Conservation (phyloP, 306 rosid species). For the Senna tora region DNA sequence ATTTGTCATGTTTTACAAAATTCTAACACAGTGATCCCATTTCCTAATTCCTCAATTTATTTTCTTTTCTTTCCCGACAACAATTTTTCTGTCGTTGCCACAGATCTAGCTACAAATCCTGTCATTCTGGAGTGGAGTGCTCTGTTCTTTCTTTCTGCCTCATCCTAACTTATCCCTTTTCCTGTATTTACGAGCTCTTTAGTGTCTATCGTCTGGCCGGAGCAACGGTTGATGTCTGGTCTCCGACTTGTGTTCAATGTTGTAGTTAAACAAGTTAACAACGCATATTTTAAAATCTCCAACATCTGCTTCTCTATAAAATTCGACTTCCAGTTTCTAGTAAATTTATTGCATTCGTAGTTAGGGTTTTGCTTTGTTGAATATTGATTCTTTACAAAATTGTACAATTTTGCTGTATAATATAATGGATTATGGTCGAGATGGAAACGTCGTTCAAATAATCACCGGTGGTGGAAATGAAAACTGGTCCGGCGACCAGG, state of each 20-base stretch:
- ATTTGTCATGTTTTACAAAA: not conserved
- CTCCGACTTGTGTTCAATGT: not conserved
- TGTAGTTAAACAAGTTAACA: slow-evolving; percentile 1
- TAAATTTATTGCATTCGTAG: not conserved
- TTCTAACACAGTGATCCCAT: slow-evolving; percentile 11
- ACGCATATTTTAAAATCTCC: slow-evolving; percentile 23
- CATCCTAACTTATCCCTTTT: not conserved
- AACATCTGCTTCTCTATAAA: slow-evolving; percentile 7
- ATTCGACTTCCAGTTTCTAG: slow-evolving; percentile 31
- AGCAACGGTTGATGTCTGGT: not conserved
- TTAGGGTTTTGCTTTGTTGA: slow-evolving; percentile 45
- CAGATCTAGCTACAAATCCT: slow-evolving; percentile 22
- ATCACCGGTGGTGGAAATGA: slow-evolving; percentile 64
- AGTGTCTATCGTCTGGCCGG: not conserved
- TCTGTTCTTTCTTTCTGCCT: not conserved
- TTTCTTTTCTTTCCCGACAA: slow-evolving; percentile 7
- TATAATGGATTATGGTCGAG: slow-evolving; percentile 75
- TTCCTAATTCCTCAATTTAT: not conserved
- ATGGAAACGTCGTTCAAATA: slow-evolving; percentile 81
- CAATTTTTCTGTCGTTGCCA: not conserved
- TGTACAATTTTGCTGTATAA: not conserved
- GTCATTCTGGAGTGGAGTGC: slow-evolving; percentile 37
- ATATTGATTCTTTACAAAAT: not conserved
- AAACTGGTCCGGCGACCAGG: slow-evolving; percentile 75
- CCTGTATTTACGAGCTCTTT: slow-evolving; percentile 4